Evolutionary conservation across 257 asterid species (phyloP), one percentile per base, ranked within the genome.

Genomic region (Fraxinus quadrangulata): DNA sequence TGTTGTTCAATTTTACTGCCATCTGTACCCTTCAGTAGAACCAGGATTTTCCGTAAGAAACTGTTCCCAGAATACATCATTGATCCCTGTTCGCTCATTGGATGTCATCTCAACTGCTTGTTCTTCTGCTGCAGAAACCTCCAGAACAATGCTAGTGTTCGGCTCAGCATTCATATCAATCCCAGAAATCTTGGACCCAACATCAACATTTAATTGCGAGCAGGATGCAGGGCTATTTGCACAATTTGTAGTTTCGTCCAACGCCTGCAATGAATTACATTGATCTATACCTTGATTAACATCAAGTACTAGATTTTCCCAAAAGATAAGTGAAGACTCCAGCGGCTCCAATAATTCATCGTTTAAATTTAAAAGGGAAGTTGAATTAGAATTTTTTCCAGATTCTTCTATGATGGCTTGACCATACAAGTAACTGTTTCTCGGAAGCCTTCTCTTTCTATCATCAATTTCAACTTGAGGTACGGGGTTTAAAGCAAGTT

Each of bases 21-120:
- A 4, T 69, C 83, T 1, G 65, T 75, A 71, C 80, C 80, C 90
- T 82, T 78, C 87, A 67, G 83, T 83, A 14, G 91, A 85, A 74
- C 92, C 98, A 17, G 98, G 97, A 85, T 87, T 95, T 82, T 95
- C 99, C 0, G 97, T 91, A 74, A 95, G 90, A 85, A 95, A 95
- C 71, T 95, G 98, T 73, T 93, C 96, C 99, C 99, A 95, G 42
- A 95, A 95, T 33, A 86, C 88, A 85, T 95, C 98, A 83, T 95
- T 95, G 67, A 77, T 92, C 75, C 98, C 96, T 10, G 96, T 81
- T 81, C 84, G 80, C 68, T 63, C 88, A 65, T 72, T 85, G 47
- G 87, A 34, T 47, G 89, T 77, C 45, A 78, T 66, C 40, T 39
- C 87, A 34, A 71, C 85, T 24, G 67, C 78, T 72, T 79, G 84